These are phyloP conservation scores for Aspergillus proliferans DNA, from an alignment of 2,329 filamentous ascomycete species.

Conservation along the genomic window DNA sequence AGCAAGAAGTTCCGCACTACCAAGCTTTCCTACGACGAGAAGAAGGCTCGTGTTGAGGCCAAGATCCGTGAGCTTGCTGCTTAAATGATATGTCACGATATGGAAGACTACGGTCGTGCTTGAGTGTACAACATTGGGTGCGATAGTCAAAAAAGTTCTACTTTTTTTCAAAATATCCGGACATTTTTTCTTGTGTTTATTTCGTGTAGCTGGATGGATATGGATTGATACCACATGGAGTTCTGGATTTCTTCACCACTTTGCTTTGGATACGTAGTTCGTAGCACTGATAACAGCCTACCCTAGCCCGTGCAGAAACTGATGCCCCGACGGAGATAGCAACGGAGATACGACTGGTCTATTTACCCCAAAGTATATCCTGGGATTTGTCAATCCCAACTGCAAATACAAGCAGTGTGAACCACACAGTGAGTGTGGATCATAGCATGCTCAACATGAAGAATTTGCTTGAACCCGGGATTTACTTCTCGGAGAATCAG, in stretches of 20 bases:
- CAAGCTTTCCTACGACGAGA: conserved; percentile 81
- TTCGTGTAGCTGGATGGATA: conserved; percentile 19
- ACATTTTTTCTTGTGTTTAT: not conserved
- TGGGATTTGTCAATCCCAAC: too few relatives aligned
- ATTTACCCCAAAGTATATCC: too few relatives aligned
- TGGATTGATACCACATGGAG: not conserved
- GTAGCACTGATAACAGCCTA: not conserved
- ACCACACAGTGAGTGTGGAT: not conserved
- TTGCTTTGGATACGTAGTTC: not conserved
- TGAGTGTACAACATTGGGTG: conserved; percentile 14
- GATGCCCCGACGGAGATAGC: not conserved
- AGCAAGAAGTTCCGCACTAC: conserved; percentile 75
- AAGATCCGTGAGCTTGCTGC: conserved; percentile 74
- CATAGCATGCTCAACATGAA: not conserved
- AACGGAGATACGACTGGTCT: too few relatives aligned
- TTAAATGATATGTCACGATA: conserved; percentile 25
- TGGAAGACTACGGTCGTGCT: conserved; percentile 11
- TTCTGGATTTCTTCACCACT: not conserved
- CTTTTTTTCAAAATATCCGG: conserved; percentile 18
- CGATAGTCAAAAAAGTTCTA: conserved; percentile 21
- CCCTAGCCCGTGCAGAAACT: not conserved
- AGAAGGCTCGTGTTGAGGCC: conserved; percentile 73
- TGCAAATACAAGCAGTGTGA: too few relatives aligned
- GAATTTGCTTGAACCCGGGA: not conserved
- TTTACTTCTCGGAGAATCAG: not conserved